Evolutionary conservation across 2,329 filamentous ascomycete species (phyloP).

Genomic region (Boeremia lycopersici): DNA sequence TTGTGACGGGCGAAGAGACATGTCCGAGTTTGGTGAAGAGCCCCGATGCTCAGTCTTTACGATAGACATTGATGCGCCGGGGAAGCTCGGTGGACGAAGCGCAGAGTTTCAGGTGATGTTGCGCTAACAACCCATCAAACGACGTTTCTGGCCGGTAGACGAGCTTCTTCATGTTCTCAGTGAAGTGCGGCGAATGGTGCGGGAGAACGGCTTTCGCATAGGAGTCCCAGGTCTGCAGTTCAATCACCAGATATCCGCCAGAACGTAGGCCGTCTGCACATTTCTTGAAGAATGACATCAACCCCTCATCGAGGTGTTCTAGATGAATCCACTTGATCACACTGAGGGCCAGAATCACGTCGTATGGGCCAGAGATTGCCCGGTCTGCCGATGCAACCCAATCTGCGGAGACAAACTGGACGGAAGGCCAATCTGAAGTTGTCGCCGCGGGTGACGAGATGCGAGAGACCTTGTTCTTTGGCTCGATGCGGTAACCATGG

Average conservation of each 20-base stretch:
- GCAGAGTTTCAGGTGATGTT: slow-evolving; percentile 34
- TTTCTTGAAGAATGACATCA: slow-evolving; percentile 41
- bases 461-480: slow-evolving; percentile 21
- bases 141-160: slow-evolving; percentile 44
- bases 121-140: slow-evolving; percentile 36
- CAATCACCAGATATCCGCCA: slow-evolving; percentile 42
- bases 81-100: slow-evolving; percentile 39
- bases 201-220: slow-evolving; percentile 45
- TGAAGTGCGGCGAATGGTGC: slow-evolving; percentile 42
- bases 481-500: slow-evolving; percentile 41
- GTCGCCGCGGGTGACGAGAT: slow-evolving; percentile 22
- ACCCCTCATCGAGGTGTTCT: slow-evolving; percentile 42
- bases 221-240: slow-evolving; percentile 46
- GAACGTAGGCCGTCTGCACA: slow-evolving; percentile 36
- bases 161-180: slow-evolving; percentile 30
- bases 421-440: slow-evolving; percentile 30
- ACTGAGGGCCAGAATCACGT: slow-evolving; percentile 48
- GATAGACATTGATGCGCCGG: slow-evolving; percentile 44
- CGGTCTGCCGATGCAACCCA: slow-evolving; percentile 37
- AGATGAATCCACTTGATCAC: slow-evolving; percentile 50
- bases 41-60: slow-evolving; percentile 26
- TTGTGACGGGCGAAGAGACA: too few relatives aligned
- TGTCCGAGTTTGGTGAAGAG: neutral
- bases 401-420: slow-evolving; percentile 43
- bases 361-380: slow-evolving; percentile 35